Conservation (phyloP, 441 rosid species). For the Euphorbia celastroides region DNA sequence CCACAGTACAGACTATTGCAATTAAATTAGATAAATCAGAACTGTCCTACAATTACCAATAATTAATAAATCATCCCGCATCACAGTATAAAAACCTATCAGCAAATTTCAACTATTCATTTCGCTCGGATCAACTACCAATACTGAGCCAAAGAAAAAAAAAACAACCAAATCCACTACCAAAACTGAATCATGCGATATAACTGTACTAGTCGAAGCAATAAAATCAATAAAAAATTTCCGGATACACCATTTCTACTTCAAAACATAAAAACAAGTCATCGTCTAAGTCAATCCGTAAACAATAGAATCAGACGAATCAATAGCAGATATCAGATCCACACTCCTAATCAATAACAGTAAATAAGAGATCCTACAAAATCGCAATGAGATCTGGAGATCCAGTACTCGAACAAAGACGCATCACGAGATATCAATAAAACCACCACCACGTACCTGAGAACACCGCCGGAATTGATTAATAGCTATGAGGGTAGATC, state of each 20-base stretch:
- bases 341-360: neutral
- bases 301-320: neutral
- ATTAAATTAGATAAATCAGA: neutral
- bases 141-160: no score
- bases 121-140: neutral
- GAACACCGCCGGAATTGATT: neutral
- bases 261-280: neutral
- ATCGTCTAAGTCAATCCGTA: neutral
- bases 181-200: neutral
- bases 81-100: neutral
- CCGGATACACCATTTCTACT: neutral
- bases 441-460: neutral
- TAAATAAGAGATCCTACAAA: neutral
- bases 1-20: no score
- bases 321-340: neutral
- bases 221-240: neutral
- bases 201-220: neutral
- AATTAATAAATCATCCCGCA: no score
- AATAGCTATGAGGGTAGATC: conserved; percentile 1
- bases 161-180: no score
- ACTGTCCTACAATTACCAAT: neutral
- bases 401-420: neutral
- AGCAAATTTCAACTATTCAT: no score
- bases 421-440: neutral
- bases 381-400: conserved; percentile 5